phyloP scores from a whole-genome alignment of 345 rosid species.

The Atalantia buxifolia region DNA sequence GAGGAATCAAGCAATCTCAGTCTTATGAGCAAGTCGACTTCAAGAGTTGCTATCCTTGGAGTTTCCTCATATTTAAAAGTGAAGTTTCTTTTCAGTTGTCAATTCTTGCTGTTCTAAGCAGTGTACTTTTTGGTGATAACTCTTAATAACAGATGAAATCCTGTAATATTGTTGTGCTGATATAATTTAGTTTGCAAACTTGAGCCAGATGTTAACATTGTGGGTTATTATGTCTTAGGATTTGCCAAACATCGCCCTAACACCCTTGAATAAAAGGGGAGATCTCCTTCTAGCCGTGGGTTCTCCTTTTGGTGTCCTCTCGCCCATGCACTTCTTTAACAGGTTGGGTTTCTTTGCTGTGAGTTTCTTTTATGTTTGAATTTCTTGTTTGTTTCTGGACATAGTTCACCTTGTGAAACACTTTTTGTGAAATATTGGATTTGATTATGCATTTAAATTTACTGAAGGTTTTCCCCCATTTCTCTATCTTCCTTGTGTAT shows the following conservation, averaged over 20 bases:
- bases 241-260: constrained; percentile 37
- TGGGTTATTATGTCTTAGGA: constrained; percentile 43
- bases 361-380: constrained; percentile 4
- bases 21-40: constrained; percentile 50
- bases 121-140: neutral
- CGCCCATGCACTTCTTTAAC: constrained; percentile 86
- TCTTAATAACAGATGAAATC: neutral
- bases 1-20: constrained; percentile 46
- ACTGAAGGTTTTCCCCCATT: neutral
- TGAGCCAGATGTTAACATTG: constrained; percentile 8
- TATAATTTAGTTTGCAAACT: neutral
- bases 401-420: neutral
- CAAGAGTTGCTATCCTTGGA: constrained; percentile 84
- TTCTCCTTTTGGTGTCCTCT: constrained; percentile 93
- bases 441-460: neutral
- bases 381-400: constrained; percentile 8
- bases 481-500: neutral
- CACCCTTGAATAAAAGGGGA: constrained; percentile 50
- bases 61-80: constrained; percentile 52
- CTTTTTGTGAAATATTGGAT: neutral
- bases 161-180: neutral
- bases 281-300: constrained; percentile 74
- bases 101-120: neutral
- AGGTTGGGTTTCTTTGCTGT: constrained; percentile 46
- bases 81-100: constrained; percentile 13